Percentiles rank a stretch among this genome's conserved stretches.
phyloP scores from a whole-genome alignment of 163 green algal species.

The Picocystis sp. region DNA sequence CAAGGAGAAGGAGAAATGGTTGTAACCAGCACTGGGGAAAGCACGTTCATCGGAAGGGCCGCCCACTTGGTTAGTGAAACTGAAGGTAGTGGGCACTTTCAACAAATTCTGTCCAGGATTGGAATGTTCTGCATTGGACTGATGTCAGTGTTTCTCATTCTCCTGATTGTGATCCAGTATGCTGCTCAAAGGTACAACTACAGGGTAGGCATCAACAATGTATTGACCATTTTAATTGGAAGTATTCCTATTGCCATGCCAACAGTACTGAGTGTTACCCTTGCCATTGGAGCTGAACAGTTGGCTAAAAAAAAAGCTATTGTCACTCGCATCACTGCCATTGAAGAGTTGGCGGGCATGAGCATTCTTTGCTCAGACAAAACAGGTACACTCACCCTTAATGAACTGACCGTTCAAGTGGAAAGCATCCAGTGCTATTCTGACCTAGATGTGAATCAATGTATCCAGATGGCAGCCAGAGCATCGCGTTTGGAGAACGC shows the following conservation, averaged over 20 bases:
- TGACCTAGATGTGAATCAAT: constrained; percentile 20
- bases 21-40: constrained; percentile 44
- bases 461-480: constrained; percentile 16
- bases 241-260: constrained; percentile 83
- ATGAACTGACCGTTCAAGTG: constrained; percentile 31
- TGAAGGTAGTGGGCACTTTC: constrained; percentile 45
- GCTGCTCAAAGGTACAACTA: constrained; percentile 50
- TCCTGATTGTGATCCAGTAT: constrained; percentile 62
- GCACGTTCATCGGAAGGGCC: constrained; percentile 77
- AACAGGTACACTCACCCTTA: constrained; percentile 57
- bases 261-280: constrained; percentile 64
- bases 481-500: not conserved
- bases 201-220: constrained; percentile 25
- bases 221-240: constrained; percentile 74
- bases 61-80: constrained; percentile 47
- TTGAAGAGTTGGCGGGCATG: constrained; percentile 80
- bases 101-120: constrained; percentile 40
- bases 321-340: constrained; percentile 55
- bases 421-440: constrained; percentile 1
- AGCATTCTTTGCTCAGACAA: constrained; percentile 81
- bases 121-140: constrained; percentile 48
- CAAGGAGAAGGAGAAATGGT: constrained; percentile 36
- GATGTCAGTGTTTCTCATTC: constrained; percentile 53
- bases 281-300: constrained; percentile 58
- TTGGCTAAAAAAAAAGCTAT: constrained; percentile 71